Base-by-base conservation (phyloP, 2,329 filamentous ascomycete species). In the Helotiales sp. region DNA sequence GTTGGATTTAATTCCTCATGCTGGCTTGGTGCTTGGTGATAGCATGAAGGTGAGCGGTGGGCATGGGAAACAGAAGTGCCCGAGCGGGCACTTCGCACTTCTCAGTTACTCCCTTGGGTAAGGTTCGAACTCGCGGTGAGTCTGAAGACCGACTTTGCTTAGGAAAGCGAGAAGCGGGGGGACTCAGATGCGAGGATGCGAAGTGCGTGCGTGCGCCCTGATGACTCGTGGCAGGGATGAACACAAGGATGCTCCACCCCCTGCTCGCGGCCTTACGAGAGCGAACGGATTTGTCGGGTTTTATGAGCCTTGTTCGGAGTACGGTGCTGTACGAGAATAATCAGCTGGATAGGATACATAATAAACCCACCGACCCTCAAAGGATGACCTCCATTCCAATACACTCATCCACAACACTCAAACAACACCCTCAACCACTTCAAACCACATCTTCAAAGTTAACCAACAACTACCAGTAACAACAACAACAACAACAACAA, bases 291-390 rank as follows among this genome's bases (percentile, higher is more conserved):
- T 17, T 65, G 63, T 65, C 63, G 63, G 63, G 37, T 50, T 60
- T 65, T 60, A 60, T 60, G 55, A 64, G 40, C 62, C 52, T 49
- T 63, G 61, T 58, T 63, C 60, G 60, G 60, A 30, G 32, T 32
- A 63, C 61, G 61, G 61, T 32, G 24, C 49, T 64, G 32, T 58
- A 49, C 37, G 58, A 61, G n/a, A 24, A 55, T 28, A 11, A 66
- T 66, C 59, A 66, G 49, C 50, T 62, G 64, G 50, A 62, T 66
- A 66, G 64, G 50, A 62, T 66, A 66, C 60, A 66, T 58, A 63
- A 63, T 40, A 54, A 54, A 54, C 61, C 52, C 34, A 52, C 59
- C 40, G 50, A 59, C 30, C 64, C 37, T 22, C 43, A 55, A 49
- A 47, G 43, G 45, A 49, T 22, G 26, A 47, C 26, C 45, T 52